Percentiles rank a stretch among this genome's conserved stretches.
Conservation (phyloP, 441 rosid species). For the Croton laevigatus region DNA sequence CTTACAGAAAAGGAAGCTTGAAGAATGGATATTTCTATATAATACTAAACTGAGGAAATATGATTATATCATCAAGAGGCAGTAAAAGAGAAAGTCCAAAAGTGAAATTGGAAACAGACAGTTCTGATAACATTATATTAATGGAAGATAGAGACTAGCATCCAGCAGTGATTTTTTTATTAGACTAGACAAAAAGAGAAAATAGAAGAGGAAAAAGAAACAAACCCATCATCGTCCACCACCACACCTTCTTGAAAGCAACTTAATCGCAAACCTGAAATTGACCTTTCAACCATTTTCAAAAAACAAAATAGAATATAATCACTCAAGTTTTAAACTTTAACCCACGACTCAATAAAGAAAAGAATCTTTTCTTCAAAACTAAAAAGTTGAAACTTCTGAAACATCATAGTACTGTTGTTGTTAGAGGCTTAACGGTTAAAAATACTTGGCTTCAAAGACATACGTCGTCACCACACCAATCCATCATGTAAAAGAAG, state of each 20-base stretch:
- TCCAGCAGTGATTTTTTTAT: neutral
- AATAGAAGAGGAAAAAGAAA: slow-evolving; percentile 20
- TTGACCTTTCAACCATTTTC: slow-evolving; percentile 53
- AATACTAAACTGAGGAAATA: slow-evolving; percentile 7
- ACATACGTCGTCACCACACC: slow-evolving; percentile 17
- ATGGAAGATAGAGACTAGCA: neutral
- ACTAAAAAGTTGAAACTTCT: neutral
- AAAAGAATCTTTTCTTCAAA: neutral
- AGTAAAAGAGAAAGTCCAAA: neutral
- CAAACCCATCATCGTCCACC: slow-evolving; percentile 43
- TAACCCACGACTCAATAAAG: slow-evolving; percentile 12
- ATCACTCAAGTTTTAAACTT: neutral
- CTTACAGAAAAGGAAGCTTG: too few species aligned
- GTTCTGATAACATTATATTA: neutral
- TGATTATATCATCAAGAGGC: neutral
- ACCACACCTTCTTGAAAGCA: slow-evolving; percentile 53
- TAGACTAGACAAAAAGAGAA: slow-evolving; percentile 11
- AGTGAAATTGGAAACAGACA: slow-evolving; percentile 7
- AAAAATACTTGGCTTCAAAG: slow-evolving; percentile 56
- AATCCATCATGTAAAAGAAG: too few species aligned
- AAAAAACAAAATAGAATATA: neutral
- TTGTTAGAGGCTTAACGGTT: slow-evolving; percentile 22
- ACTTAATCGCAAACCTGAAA: slow-evolving; percentile 56
- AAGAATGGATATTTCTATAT: slow-evolving; percentile 14
- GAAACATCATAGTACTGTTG: neutral